Evolutionary conservation across 208 protist species (phyloP), one percentile per base, ranked within the genome.

Genomic region (Vickermania spadyakhi): DNA sequence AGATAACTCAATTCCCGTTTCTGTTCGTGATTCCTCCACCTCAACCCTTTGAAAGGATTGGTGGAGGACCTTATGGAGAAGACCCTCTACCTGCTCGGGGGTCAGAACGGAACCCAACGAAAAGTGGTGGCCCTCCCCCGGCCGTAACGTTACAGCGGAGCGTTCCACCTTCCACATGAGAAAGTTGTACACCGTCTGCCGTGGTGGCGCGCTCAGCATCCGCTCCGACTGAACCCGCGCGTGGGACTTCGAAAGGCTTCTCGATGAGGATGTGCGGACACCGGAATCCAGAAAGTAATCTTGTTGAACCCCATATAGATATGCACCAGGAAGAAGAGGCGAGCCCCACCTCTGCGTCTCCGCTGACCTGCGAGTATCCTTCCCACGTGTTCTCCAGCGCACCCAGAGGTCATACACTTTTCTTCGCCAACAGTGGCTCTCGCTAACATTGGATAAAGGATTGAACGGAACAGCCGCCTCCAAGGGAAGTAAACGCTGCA

Each of bases 101-200:
- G n/a, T n/a, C n/a, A n/a, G n/a, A n/a, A n/a, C n/a, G n/a, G n/a
- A n/a, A n/a, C n/a, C n/a, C n/a, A n/a, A n/a, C n/a, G n/a, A n/a
- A n/a, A n/a, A n/a, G n/a, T n/a, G n/a, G n/a, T n/a, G n/a, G n/a
- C n/a, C n/a, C n/a, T n/a, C n/a, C 22, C 27, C 28, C 13, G 61
- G 54, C 31, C 73, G 66, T 60, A 89, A 51, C 54, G 65, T 65
- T 41, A 76, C 70, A 41, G 73, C 57, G 66, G 81, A 81, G 7
- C 76, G 64, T 56, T 93, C 86, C 51, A 93, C 68, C 41, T 69
- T 75, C 86, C 86, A 93, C 21, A 75, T 67, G 55, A 93, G 65
- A 62, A 84, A 93, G 28, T 70, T 76, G 71, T 89, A 93, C 11
- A 62, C 62, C 3, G 77, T 77, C 2, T 81, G 75, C 50, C 81